phyloP scores from a whole-genome alignment of 495 filamentous ascomycete species.

The Aspergillus saccharolyticus region DNA sequence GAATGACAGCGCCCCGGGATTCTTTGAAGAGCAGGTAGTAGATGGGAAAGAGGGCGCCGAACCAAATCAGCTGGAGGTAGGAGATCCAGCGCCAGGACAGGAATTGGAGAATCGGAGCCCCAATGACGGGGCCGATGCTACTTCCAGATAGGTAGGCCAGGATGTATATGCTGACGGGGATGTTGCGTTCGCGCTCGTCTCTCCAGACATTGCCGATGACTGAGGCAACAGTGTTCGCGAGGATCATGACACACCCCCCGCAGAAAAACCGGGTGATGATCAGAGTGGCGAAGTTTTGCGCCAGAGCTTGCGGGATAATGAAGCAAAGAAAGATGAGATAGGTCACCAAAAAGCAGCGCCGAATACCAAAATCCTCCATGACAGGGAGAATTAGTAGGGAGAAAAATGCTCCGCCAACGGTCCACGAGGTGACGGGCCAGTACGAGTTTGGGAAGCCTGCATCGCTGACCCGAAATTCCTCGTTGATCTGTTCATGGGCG shows the following conservation, averaged over 20 bases:
- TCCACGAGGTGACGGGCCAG: conserved; percentile 49
- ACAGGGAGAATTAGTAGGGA: conserved; percentile 45
- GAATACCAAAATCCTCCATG: conserved; percentile 49
- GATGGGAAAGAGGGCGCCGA: conserved; percentile 33
- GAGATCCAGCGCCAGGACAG: conserved; percentile 48
- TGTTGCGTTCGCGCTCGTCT: conserved; percentile 29
- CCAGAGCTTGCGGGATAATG: conserved; percentile 44
- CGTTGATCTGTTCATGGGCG: conserved; percentile 35
- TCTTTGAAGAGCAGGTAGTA: conserved; percentile 39
- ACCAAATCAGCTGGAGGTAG: conserved; percentile 45
- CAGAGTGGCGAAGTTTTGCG: conserved; percentile 47
- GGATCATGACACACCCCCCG: conserved; percentile 41
- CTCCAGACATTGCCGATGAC: conserved; percentile 47
- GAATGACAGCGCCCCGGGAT: conserved; percentile 38
- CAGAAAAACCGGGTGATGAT: conserved; percentile 43
- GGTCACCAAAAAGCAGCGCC: conserved; percentile 38
- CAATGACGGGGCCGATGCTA: conserved; percentile 46
- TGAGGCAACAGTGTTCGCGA: conserved; percentile 38
- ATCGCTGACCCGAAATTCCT: conserved; percentile 40
- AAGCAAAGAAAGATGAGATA: conserved; percentile 44
- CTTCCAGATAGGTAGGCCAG: conserved; percentile 33
- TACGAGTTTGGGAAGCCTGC: conserved; percentile 45
- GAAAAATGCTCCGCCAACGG: conserved; percentile 40
- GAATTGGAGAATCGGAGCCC: conserved; percentile 34
- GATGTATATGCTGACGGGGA: conserved; percentile 44